phyloP scores from a whole-genome alignment of 192 early-diverging fungal species.

The Backusella mclennaniae region DNA sequence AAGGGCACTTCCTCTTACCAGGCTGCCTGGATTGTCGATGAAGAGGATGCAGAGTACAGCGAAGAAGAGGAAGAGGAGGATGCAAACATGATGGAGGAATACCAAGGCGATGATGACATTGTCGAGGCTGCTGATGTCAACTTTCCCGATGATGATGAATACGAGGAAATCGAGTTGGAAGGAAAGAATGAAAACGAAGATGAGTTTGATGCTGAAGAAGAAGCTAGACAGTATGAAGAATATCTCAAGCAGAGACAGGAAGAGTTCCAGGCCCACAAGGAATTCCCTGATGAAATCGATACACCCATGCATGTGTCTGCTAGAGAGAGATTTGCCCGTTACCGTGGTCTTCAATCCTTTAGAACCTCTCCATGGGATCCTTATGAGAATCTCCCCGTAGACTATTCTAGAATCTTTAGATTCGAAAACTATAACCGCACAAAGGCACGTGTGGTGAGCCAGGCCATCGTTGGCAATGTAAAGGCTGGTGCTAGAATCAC shows the following conservation, averaged over 20 bases:
- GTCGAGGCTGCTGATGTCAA: conserved; percentile 25
- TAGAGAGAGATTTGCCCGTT: conserved; percentile 85
- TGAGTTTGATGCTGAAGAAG: conserved; percentile 41
- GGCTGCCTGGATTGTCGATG: conserved; percentile 96
- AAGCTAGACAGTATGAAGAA: conserved; percentile 48
- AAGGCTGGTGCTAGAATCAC: conserved; percentile 72
- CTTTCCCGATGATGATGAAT: conserved; percentile 50
- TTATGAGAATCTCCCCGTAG: conserved; percentile 95
- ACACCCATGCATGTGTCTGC: conserved; percentile 87
- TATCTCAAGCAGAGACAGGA: conserved; percentile 65
- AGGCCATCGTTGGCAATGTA: conserved; percentile 44
- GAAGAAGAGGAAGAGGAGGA: conserved; percentile 49
- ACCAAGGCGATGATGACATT: conserved; percentile 38
- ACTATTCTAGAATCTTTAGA: conserved; percentile 96
- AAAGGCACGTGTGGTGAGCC: conserved; percentile 67
- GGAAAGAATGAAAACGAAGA: conserved; percentile 24
- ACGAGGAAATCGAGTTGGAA: conserved; percentile 49
- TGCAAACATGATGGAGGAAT: conserved; percentile 28
- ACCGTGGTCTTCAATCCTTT: conserved; percentile 93
- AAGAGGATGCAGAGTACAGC: conserved; percentile 61
- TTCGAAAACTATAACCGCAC: conserved; percentile 88
- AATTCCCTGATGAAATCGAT: conserved; percentile 98
- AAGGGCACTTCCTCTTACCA: conserved; percentile 97
- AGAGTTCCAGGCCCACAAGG: conserved; percentile 68
- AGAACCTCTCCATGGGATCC: conserved; percentile 97